Conservation (phyloP, 345 rosid genomes). For the Eucalyptus cladocalyx region DNA sequence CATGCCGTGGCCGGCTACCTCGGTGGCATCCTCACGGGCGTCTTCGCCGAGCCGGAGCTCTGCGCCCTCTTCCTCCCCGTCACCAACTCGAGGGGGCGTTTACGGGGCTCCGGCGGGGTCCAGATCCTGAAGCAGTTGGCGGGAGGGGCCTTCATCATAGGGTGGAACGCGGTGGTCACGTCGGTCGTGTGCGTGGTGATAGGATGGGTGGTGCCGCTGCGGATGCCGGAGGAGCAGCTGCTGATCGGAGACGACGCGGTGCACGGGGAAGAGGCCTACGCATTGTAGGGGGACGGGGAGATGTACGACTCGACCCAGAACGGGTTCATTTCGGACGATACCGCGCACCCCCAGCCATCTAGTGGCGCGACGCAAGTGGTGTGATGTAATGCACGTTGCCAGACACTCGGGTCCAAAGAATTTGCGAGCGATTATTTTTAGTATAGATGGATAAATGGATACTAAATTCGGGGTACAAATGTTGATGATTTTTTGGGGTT, state of each 20-base stretch:
- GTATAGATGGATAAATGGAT: not conserved
- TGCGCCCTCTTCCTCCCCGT: not conserved
- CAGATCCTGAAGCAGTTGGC: conserved; percentile 6
- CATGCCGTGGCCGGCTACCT: conserved; percentile 31
- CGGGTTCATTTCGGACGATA: not conserved
- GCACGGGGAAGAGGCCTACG: conserved; percentile 47
- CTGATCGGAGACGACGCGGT: conserved; percentile 33
- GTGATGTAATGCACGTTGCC: not conserved
- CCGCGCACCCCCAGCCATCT: not conserved
- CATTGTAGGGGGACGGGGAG: conserved; percentile 24
- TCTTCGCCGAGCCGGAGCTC: conserved; percentile 27
- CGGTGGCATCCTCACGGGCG: conserved; percentile 15
- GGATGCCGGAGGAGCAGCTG: conserved; percentile 40
- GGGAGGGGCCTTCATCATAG: conserved; percentile 11
- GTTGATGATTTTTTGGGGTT: not conserved
- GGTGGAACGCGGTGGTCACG: conserved; percentile 9
- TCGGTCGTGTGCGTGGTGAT: conserved; percentile 17
- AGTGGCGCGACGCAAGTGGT: conserved; percentile 1
- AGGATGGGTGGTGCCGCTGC: conserved; percentile 6
- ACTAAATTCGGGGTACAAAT: not conserved
- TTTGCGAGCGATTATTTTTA: not conserved
- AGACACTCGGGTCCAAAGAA: no score
- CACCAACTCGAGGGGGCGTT: not conserved
- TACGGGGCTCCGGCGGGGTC: conserved; percentile 7
- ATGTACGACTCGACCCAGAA: conserved; percentile 1